These are phyloP conservation scores for Cucumis hystrix DNA, from an alignment of 306 rosid genomes.

Conservation along the genomic window DNA sequence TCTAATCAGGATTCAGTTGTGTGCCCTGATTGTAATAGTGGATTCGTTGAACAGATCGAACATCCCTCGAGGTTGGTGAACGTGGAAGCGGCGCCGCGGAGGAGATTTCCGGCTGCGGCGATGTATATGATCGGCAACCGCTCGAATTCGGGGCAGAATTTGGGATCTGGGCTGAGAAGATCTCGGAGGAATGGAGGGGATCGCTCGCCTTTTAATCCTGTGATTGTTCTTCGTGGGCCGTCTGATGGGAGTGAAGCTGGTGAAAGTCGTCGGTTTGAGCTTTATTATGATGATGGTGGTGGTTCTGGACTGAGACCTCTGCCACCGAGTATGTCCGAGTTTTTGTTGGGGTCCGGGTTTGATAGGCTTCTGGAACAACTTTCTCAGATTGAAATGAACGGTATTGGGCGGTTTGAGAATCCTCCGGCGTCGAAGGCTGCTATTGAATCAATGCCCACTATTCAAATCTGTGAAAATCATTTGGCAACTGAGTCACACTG, in stretches of 20 bases:
- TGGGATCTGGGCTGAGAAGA: slow-evolving; percentile 26
- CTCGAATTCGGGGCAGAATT: slow-evolving; percentile 14
- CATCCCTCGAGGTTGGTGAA: slow-evolving; percentile 15
- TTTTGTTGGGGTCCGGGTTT: slow-evolving; percentile 65
- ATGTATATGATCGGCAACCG: slow-evolving; percentile 59
- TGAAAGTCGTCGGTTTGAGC: slow-evolving; percentile 58
- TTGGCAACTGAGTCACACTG: slow-evolving; percentile 42
- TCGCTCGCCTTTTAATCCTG: slow-evolving; percentile 60
- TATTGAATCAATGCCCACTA: slow-evolving; percentile 57
- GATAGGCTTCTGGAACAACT: slow-evolving; percentile 68
- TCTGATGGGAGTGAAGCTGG: slow-evolving; percentile 9
- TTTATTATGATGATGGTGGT: slow-evolving; percentile 55
- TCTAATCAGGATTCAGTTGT: slow-evolving; percentile 18
- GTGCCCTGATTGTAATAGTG: slow-evolving; percentile 57
- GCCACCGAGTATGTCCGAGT: slow-evolving; percentile 73
- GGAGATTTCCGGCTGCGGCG: slow-evolving; percentile 36
- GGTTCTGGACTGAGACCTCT: slow-evolving; percentile 70
- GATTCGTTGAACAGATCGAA: slow-evolving; percentile 47
- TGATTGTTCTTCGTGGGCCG: slow-evolving; percentile 53
- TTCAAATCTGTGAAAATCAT: slow-evolving; percentile 32
- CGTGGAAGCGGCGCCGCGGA: slow-evolving; percentile 24
- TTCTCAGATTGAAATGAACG: slow-evolving; percentile 57
- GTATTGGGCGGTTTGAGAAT: slow-evolving; percentile 42
- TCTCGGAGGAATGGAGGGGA: slow-evolving; percentile 46
- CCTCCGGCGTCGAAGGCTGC: slow-evolving; percentile 70